Evolutionary conservation across 306 rosid species (phyloP).

Genomic region (Rosa rugosa): DNA sequence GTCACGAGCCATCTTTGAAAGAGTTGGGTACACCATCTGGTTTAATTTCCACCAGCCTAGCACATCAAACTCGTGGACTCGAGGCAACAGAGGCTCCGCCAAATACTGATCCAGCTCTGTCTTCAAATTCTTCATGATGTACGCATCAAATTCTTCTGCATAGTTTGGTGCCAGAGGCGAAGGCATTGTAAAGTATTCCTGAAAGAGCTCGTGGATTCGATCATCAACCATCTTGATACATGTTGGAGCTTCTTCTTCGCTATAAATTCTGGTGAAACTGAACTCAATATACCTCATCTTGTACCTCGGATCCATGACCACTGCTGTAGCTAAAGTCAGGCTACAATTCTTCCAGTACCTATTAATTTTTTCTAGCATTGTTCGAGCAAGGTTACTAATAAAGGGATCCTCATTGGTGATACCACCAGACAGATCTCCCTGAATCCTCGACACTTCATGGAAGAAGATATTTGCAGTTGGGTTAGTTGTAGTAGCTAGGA

Average conservation of each 20-base stretch:
- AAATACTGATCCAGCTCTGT: constrained; percentile 88
- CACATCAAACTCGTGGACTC: constrained; percentile 76
- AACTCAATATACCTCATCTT: constrained; percentile 97
- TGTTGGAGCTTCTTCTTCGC: constrained; percentile 53
- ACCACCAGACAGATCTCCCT: constrained; percentile 55
- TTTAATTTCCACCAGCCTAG: constrained; percentile 91
- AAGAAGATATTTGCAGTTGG: constrained; percentile 72
- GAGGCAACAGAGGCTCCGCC: constrained; percentile 76
- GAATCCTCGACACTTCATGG: constrained; percentile 82
- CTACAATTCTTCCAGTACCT: constrained; percentile 80
- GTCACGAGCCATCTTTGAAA: constrained; percentile 92
- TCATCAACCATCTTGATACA: constrained; percentile 73
- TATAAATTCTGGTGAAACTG: constrained; percentile 73
- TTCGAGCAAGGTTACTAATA: constrained; percentile 44
- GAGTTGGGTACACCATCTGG: constrained; percentile 81
- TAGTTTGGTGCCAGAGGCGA: constrained; percentile 74
- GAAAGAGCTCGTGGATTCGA: constrained; percentile 81
- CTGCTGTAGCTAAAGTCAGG: constrained; percentile 80
- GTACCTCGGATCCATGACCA: constrained; percentile 92
- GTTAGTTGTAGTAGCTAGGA: constrained; percentile 56
- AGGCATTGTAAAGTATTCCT: constrained; percentile 72
- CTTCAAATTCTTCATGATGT: constrained; percentile 86
- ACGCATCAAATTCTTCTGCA: constrained; percentile 74
- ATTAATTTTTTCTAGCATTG: constrained; percentile 59
- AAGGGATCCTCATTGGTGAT: constrained; percentile 63